Evolutionary conservation across 2,329 filamentous ascomycete genomes (phyloP).

Genomic region (Graphilbum fragrans): DNA sequence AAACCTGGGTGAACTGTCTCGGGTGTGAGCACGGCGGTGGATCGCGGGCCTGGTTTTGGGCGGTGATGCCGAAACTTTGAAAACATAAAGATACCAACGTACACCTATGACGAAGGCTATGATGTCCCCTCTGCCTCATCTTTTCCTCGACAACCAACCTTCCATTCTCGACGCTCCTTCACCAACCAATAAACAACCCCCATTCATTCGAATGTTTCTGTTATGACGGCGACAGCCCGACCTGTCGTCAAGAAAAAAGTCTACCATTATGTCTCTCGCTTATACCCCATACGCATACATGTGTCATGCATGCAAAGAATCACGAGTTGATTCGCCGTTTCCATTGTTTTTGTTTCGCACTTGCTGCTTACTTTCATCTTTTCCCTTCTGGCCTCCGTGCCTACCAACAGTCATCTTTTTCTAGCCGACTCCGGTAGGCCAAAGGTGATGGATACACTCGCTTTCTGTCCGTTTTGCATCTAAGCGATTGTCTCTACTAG

Average conservation of each 20-base stretch:
- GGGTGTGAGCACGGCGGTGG: constrained; percentile 6
- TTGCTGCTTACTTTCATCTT: background rate
- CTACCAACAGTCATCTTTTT: background rate
- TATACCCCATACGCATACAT: constrained; percentile 2
- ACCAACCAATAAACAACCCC: too few relatives aligned
- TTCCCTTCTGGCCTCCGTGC: background rate
- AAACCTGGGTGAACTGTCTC: constrained; percentile 44
- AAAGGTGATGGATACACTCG: background rate
- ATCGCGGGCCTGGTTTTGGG: too few relatives aligned
- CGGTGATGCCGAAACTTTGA: too few relatives aligned
- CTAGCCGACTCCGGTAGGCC: background rate
- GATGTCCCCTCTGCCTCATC: background rate
- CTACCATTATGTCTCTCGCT: constrained; percentile 4
- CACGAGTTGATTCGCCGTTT: background rate
- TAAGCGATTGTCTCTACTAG: too few relatives aligned
- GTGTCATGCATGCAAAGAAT: background rate
- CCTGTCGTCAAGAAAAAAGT: background rate
- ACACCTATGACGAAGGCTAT: background rate
- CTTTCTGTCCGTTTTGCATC: background rate
- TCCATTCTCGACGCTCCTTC: background rate
- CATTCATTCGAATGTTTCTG: background rate
- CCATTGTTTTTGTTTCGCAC: background rate
- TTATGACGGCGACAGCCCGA: background rate
- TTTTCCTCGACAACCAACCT: background rate
- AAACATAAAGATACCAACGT: background rate